Evolutionary conservation across 2,329 filamentous ascomycete species (phyloP), one percentile per base, ranked within the genome.

Genomic region (Fusarium sp.): DNA sequence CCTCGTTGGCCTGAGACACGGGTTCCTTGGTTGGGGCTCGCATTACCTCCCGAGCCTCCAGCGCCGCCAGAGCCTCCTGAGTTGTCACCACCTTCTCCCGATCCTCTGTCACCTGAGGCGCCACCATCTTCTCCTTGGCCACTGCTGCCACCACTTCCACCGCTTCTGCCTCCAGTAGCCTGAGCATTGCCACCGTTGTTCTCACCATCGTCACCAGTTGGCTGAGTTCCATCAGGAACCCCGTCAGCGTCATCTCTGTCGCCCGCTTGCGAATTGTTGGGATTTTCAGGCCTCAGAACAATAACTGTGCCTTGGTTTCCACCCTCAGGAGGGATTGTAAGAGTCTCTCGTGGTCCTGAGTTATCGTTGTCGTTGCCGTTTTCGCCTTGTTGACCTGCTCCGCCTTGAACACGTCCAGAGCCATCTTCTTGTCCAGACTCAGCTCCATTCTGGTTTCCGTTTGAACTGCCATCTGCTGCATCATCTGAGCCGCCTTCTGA

Each of bases 291-390:
- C 1, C 39, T 64, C 10, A 65, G 6, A 3, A 66, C 40, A 31
- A 65, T 29, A 0, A 66, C 58, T 3, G 62, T 65, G 2, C 63
- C 63, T 2, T 42, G 45, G 6, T 56, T 60, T 1, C 58, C 62
- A 0, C 44, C 59, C 11, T 66, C 58, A 0, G 63, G 58, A 2
- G 63, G 63, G 1, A 65, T 49, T 0, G 62, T 65, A 3, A 65
- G 22, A 0, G 53, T 64, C 13, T 66, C n/a, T 29, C 46, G 42
- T 9, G 41, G 40, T 2, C 29, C 61, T 10, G 36, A 26, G 6
- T n/a, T 26, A 2, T 9, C 15, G 6, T 6, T n/a, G 3, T 24
- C 29, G 6, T n/a, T 26, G 3, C 8, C 15, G 6, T 6, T n/a
- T 5, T 24, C 53, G 1, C 34, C 39, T 0, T 40, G 41, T 36